Evolutionary conservation across 768 basidiomycete species (phyloP).

Genomic region (Thelephora ganbajun): DNA sequence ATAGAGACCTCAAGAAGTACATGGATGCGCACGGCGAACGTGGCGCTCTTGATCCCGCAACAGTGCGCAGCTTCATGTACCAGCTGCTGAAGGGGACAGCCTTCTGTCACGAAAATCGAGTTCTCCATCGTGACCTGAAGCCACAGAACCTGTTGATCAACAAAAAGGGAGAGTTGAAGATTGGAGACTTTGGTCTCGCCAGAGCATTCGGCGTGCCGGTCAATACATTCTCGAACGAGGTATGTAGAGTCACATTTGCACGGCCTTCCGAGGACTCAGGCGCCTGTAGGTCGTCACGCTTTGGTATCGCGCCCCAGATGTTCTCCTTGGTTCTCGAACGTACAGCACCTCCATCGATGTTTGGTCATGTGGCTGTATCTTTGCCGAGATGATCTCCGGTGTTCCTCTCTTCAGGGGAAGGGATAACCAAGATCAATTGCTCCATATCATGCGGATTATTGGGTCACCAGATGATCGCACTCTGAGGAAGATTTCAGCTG

Average conservation of each 20-base stretch:
- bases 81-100: constrained; percentile 95
- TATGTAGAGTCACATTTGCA: constrained; percentile 13
- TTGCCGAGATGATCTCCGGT: constrained; percentile 98
- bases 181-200: constrained; percentile 96
- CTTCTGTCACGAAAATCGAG: constrained; percentile 97
- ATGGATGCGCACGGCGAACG: constrained; percentile 98
- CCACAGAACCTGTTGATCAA: constrained; percentile 98
- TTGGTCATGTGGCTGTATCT: constrained; percentile 98
- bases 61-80: constrained; percentile 93
- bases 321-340: constrained; percentile 89
- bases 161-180: constrained; percentile 88
- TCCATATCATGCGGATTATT: constrained; percentile 94
- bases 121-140: constrained; percentile 94
- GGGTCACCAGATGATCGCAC: constrained; percentile 88
- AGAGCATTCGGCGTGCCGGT: constrained; percentile 97
- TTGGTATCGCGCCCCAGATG: constrained; percentile 98
- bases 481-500: constrained; percentile 76
- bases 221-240: constrained; percentile 98
- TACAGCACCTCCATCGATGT: constrained; percentile 98
- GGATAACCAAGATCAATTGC: constrained; percentile 95
- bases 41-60: constrained; percentile 80
- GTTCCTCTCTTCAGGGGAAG: constrained; percentile 93
- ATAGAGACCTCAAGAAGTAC: constrained; percentile 97
- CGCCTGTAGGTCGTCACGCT: constrained; percentile 75
- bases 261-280: constrained; percentile 2